A percentile compares a stretch with the other conserved stretches of the same genome.
These are phyloP conservation scores for Ceriops zippeliana DNA, from an alignment of 345 rosid genomes.

Conservation along the genomic window DNA sequence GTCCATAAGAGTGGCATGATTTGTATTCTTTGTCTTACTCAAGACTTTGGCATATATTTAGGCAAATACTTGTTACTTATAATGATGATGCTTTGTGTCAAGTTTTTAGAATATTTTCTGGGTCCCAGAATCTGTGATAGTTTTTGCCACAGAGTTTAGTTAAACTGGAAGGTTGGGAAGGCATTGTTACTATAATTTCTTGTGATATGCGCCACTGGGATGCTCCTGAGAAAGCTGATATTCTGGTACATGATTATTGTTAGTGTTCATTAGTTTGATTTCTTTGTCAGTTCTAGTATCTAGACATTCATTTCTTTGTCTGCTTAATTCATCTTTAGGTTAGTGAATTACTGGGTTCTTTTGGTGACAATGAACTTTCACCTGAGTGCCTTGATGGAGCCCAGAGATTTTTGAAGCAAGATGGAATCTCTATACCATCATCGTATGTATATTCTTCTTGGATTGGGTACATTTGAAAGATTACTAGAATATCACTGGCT, in stretches of 20 bases:
- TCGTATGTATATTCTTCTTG: conserved; percentile 53
- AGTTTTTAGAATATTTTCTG: conserved; percentile 11
- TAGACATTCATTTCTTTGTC: conserved; percentile 17
- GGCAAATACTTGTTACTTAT: not conserved
- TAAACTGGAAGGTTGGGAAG: conserved; percentile 92
- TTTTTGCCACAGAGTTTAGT: conserved; percentile 68
- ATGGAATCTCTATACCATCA: conserved; percentile 96
- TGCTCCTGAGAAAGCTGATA: conserved; percentile 96
- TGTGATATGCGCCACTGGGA: conserved; percentile 96
- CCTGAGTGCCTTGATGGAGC: conserved; percentile 99
- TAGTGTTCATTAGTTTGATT: conserved; percentile 7
- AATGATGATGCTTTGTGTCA: not conserved
- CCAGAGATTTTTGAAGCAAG: conserved; percentile 84
- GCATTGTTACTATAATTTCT: conserved; percentile 72
- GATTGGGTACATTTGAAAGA: not conserved
- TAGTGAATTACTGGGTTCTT: conserved; percentile 91
- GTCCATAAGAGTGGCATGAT: not conserved
- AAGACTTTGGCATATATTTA: not conserved
- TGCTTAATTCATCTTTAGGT: conserved; percentile 48
- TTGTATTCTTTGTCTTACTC: not conserved
- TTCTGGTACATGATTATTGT: conserved; percentile 48
- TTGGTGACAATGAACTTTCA: conserved; percentile 98
- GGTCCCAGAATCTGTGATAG: conserved; percentile 12
- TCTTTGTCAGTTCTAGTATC: not conserved
- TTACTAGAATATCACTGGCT: no score